Evolutionary conservation across 257 asterid genomes (phyloP).

Genomic region (Jacaranda mimosifolia): DNA sequence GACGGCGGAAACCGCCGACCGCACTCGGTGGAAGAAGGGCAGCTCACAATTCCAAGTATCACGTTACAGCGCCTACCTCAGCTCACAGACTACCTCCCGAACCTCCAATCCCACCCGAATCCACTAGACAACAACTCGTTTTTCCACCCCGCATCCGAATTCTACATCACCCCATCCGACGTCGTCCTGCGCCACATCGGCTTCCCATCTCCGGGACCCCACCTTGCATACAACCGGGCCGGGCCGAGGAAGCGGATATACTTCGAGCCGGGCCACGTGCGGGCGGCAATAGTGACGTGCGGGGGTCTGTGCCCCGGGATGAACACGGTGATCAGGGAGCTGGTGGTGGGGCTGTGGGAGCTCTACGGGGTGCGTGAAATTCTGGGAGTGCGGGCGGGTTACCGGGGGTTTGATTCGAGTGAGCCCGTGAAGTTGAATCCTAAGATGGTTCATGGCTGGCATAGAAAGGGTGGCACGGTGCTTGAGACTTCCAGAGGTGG

Average conservation of each 20-base stretch:
- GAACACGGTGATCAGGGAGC: constrained; percentile 87
- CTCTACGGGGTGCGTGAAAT: constrained; percentile 73
- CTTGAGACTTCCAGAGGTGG: constrained; percentile 86
- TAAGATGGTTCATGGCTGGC: constrained; percentile 75
- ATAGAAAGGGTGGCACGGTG: constrained; percentile 70
- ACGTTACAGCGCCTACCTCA: constrained; percentile 55
- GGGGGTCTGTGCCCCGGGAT: constrained; percentile 91
- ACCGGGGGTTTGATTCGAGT: constrained; percentile 67
- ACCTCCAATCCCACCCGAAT: constrained; percentile 56
- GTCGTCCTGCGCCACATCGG: constrained; percentile 66
- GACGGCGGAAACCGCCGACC: constrained; percentile 12
- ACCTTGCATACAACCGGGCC: constrained; percentile 70
- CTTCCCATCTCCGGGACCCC: constrained; percentile 34
- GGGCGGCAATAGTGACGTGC: constrained; percentile 82
- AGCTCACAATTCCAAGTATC: constrained; percentile 39
- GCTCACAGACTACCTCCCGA: constrained; percentile 60
- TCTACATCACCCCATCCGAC: constrained; percentile 71
- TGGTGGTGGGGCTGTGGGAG: constrained; percentile 87
- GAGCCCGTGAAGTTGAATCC: constrained; percentile 58
- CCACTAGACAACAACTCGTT: constrained; percentile 64
- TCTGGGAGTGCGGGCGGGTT: constrained; percentile 71
- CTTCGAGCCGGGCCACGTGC: constrained; percentile 31
- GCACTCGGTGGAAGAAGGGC: background rate
- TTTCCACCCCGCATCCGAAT: constrained; percentile 65
- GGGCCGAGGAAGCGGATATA: too few relatives aligned